These are phyloP conservation scores for Xylaria grammica DNA, from an alignment of 495 filamentous ascomycete species.

Conservation along the genomic window DNA sequence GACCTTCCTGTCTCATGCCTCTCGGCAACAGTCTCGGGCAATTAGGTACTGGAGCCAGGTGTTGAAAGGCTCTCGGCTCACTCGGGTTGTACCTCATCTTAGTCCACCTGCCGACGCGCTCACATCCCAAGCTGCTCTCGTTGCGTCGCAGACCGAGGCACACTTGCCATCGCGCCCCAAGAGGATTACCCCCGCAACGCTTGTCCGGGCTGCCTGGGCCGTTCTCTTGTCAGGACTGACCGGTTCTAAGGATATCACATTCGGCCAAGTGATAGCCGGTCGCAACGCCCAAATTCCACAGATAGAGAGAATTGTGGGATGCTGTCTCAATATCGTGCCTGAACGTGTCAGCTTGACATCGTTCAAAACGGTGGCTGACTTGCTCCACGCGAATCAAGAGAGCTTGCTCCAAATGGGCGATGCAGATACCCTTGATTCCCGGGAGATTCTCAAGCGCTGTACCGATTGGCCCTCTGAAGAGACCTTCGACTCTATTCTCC, in stretches of 20 bases:
- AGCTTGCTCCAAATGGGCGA: constrained; percentile 58
- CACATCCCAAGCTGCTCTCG: constrained; percentile 11
- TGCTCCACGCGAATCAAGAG: constrained; percentile 61
- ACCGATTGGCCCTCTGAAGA: constrained; percentile 58
- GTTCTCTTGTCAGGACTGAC: constrained; percentile 55
- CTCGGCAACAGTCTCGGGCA: constrained; percentile 1
- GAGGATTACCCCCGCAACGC: constrained; percentile 56
- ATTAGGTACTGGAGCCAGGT: not conserved
- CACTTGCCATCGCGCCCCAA: constrained; percentile 31
- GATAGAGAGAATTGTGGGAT: constrained; percentile 52
- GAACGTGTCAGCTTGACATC: constrained; percentile 56
- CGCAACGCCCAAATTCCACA: constrained; percentile 60
- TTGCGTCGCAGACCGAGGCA: constrained; percentile 47
- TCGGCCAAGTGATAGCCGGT: constrained; percentile 60
- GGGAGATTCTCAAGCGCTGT: constrained; percentile 63
- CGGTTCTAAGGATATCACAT: constrained; percentile 53
- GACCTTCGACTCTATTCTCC: constrained; percentile 13
- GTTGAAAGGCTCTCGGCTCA: constrained; percentile 33
- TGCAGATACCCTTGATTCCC: constrained; percentile 57
- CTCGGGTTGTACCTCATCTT: constrained; percentile 10
- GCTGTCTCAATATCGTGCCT: constrained; percentile 65
- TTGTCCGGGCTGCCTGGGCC: constrained; percentile 64
- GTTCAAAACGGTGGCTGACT: constrained; percentile 35
- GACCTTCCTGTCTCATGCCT: constrained; percentile 56
- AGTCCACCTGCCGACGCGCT: constrained; percentile 34